Percentiles rank a stretch among this genome's conserved stretches.
These are phyloP conservation scores for Bjerkandera adusta DNA, from an alignment of 1,284 basidiomycete species.

Conservation along the genomic window DNA sequence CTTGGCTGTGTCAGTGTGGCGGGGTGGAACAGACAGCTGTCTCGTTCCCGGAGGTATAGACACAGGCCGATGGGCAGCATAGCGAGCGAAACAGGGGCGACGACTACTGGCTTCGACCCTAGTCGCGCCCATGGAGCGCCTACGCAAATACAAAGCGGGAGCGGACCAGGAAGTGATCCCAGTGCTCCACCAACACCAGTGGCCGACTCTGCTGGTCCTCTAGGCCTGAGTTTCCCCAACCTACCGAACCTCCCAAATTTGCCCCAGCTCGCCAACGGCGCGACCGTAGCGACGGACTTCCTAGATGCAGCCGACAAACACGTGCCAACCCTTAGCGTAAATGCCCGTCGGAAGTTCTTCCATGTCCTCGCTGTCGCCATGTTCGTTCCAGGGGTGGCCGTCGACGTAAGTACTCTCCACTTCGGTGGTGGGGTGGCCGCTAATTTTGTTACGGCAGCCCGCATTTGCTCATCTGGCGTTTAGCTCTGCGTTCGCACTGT, in stretches of 20 bases:
- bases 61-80: constrained; percentile 37
- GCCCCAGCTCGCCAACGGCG: constrained; percentile 38
- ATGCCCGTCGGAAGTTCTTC: constrained; percentile 97
- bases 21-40: constrained; percentile 89
- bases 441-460: constrained; percentile 54
- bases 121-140: constrained; percentile 3
- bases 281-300: constrained; percentile 75
- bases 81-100: constrained; percentile 17
- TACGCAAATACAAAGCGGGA: constrained; percentile 3
- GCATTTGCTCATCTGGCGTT: constrained; percentile 96
- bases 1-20: constrained; percentile 84
- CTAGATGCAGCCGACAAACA: constrained; percentile 86
- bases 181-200: constrained; percentile 22
- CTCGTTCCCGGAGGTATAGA: constrained; percentile 68
- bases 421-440: no score
- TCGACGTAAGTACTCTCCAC: constrained; percentile 71
- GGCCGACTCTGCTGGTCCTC: constrained; percentile 26
- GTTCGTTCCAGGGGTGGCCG: constrained; percentile 91
- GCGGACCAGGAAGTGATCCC: constrained; percentile 24
- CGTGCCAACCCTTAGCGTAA: constrained; percentile 87
- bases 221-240: constrained; percentile 46
- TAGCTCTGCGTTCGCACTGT: constrained; percentile 89
- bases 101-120: constrained; percentile 14
- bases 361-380: constrained; percentile 94
- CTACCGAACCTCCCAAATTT: constrained; percentile 39